Evolutionary conservation across 139 green algal species (phyloP), one percentile per base, ranked within the genome.

Genomic region (Desmodesmus armatus): DNA sequence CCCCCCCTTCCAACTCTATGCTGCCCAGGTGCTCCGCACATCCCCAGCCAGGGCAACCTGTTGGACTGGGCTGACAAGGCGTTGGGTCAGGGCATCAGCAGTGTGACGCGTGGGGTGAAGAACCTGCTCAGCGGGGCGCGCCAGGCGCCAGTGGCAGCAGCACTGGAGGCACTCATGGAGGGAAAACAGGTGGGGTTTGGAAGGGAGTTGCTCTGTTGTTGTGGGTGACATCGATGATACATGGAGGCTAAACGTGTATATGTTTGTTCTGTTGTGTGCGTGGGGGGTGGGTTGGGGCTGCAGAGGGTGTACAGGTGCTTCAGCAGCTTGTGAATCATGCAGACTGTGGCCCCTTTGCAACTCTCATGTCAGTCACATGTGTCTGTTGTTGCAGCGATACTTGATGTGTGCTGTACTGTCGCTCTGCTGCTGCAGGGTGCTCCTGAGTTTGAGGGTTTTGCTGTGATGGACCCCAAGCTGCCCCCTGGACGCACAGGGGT

Each of bases 51-150:
- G 39, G 53, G 76, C 76, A 82, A 82, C 35, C 88, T 99, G 78
- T 92, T 98, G 31, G 96, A 93, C 82, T 98, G 96, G 94, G 96
- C 98, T 33, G 97, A 98, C 83, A 97, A 97, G 84, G 94, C 97
- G 5, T 96, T 98, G 85, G 95, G 94, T 0, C 95, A 98, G 90
- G 94, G 94, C 5, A 87, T 99, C 5, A 94, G 74, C 67, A 91
- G 87, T 11, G 93, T 99, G 31, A 98, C 97, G 47, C 98, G 98
- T 77, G 91, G 94, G 19, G 94, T 99, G 43, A 98, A 98, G 92
- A 98, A 96, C 74, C 88, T 99, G 78, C 84, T 99, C 41, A 93
- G 91, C 29, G 93, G 85, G 11, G 80, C 80, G 9, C 88, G 89
- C 2, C 88, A 94, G 80, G 92, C 95, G 41, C 95, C 96, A 3